These are phyloP conservation scores for Alnus glutinosa DNA, from an alignment of 306 rosid species.

Conservation along the genomic window DNA sequence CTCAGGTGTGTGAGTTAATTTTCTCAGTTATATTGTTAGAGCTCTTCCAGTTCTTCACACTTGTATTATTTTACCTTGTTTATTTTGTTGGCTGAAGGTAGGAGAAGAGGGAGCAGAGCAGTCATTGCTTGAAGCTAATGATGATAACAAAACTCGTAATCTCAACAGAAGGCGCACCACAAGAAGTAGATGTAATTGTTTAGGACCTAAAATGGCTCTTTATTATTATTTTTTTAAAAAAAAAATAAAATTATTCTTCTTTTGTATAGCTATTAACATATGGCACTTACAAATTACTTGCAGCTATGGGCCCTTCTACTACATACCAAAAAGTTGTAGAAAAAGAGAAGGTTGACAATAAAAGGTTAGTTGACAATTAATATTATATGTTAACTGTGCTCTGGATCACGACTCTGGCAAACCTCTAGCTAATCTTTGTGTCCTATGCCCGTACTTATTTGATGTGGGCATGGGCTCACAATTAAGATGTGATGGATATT, in stretches of 20 bases:
- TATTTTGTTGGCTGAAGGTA: slow-evolving; percentile 48
- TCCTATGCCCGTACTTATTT: background rate
- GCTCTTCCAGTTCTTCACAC: slow-evolving; percentile 19
- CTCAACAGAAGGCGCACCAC: slow-evolving; percentile 41
- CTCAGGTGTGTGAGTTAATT: slow-evolving; percentile 42
- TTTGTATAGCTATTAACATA: background rate
- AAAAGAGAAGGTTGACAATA: slow-evolving; percentile 57
- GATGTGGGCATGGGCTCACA: background rate
- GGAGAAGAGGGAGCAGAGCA: slow-evolving; percentile 33
- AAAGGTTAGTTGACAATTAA: slow-evolving; percentile 50
- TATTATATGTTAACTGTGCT: background rate
- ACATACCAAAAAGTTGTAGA: slow-evolving; percentile 40
- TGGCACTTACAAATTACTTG: slow-evolving; percentile 24
- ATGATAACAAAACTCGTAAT: slow-evolving; percentile 32
- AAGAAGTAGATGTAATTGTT: slow-evolving; percentile 68
- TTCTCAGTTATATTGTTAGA: slow-evolving; percentile 15
- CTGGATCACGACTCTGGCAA: background rate
- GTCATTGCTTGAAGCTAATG: slow-evolving; percentile 27
- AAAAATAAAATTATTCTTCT: background rate
- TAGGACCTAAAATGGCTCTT: slow-evolving; percentile 4
- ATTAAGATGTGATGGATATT: background rate
- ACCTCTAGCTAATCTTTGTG: background rate
- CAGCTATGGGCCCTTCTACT: slow-evolving; percentile 64
- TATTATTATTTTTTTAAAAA: background rate
- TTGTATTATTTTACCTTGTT: slow-evolving; percentile 8